A percentile compares a stretch with the other conserved stretches of the same genome.
Evolutionary conservation across 2,329 filamentous ascomycete species (phyloP).

Genomic region (Sclerotiophoma versabilis): DNA sequence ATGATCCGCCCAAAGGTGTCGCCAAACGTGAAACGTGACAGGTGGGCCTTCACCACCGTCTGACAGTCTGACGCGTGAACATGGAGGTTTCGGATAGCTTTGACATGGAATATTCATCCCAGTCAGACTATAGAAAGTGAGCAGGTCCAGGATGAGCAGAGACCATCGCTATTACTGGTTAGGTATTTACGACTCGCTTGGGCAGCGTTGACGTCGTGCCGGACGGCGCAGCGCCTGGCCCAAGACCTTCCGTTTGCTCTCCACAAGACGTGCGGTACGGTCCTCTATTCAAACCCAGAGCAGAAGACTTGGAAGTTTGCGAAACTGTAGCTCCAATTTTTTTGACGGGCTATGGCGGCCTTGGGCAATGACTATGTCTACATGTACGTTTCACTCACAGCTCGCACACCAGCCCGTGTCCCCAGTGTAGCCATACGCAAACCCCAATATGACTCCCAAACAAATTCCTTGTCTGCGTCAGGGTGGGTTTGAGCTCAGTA

Average conservation of each 20-base stretch:
- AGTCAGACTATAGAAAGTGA: background rate
- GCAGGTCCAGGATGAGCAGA: background rate
- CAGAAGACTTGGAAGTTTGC: background rate
- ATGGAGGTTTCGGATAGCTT: conserved; percentile 4
- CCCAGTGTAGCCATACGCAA: conserved; percentile 69
- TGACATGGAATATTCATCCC: background rate
- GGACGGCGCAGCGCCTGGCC: background rate
- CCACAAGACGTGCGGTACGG: conserved; percentile 3
- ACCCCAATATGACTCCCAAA: conserved; percentile 62
- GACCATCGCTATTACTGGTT: background rate
- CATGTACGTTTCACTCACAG: conserved; percentile 23
- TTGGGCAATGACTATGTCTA: conserved; percentile 2
- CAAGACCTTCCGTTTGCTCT: background rate
- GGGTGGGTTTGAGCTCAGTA: conserved; percentile 50
- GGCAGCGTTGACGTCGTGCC: conserved; percentile 10
- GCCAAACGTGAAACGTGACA: conserved; percentile 31
- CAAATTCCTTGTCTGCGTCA: conserved; percentile 49
- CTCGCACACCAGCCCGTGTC: conserved; percentile 61
- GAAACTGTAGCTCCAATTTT: background rate
- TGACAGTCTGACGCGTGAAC: conserved; percentile 14
- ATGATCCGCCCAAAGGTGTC: conserved; percentile 12
- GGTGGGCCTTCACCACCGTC: conserved; percentile 21
- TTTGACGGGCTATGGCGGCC: background rate
- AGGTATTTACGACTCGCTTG: conserved; percentile 1
- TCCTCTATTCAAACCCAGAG: background rate